Evolutionary conservation across 164 flowering plant genomes (phyloP).

Genomic region (Magnolia sinica): DNA sequence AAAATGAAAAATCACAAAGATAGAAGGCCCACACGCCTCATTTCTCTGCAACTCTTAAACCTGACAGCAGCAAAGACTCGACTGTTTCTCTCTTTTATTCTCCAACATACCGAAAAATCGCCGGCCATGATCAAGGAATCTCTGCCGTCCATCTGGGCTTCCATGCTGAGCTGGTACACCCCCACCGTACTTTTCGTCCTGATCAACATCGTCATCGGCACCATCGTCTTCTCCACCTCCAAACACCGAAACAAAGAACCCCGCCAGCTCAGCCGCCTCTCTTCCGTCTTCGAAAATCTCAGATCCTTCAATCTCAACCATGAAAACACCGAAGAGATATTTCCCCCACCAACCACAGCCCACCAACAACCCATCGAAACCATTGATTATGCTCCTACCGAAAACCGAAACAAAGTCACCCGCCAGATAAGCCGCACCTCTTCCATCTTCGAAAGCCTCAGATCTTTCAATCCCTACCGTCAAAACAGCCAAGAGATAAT

Average conservation of each 20-base stretch:
- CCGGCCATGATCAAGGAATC: neutral
- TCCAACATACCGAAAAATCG: slow-evolving; percentile 7
- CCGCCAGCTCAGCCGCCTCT: slow-evolving; percentile 5
- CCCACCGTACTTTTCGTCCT: slow-evolving; percentile 61
- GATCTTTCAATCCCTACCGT: slow-evolving; percentile 35
- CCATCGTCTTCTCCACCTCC: slow-evolving; percentile 37
- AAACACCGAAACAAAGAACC: neutral
- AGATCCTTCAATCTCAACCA: slow-evolving; percentile 33
- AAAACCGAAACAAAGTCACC: neutral
- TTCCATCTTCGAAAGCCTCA: slow-evolving; percentile 38
- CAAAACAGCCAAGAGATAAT: slow-evolving; percentile 13
- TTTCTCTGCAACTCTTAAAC: neutral
- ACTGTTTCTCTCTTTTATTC: neutral
- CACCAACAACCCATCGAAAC: slow-evolving; percentile 30
- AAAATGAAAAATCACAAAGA: neutral
- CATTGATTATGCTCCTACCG: slow-evolving; percentile 30
- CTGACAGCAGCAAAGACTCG: neutral
- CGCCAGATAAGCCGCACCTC: slow-evolving; percentile 16
- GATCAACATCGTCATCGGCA: slow-evolving; percentile 52
- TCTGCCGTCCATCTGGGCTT: slow-evolving; percentile 18
- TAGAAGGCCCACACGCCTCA: neutral
- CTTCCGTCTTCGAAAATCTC: slow-evolving; percentile 37
- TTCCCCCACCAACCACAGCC: too few relatives aligned
- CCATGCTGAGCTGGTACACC: slow-evolving; percentile 52
- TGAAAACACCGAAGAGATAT: slow-evolving; percentile 12